phyloP scores from a whole-genome alignment of 2,329 filamentous ascomycete genomes.

The Didymella segeticola region DNA sequence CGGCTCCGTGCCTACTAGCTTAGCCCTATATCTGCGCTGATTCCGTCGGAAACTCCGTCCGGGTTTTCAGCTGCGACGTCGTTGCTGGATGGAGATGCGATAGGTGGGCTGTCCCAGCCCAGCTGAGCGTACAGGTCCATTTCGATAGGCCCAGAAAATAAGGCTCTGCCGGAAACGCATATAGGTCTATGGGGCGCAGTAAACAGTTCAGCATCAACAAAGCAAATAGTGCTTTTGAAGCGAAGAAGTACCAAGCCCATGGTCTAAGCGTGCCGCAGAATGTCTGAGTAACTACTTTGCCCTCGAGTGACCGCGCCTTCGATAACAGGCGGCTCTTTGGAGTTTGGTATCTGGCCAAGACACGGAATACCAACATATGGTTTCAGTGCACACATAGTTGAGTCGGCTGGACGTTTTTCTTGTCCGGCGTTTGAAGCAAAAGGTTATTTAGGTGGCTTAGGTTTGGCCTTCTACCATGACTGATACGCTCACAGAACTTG shows the following conservation, averaged over 20 bases:
- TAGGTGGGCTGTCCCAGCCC: background rate
- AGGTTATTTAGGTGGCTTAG: background rate
- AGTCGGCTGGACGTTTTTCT: background rate
- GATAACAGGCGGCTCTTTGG: background rate
- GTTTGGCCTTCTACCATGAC: background rate
- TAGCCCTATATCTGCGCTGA: constrained; percentile 1
- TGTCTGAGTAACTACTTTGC: background rate
- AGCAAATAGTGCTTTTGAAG: constrained; percentile 9
- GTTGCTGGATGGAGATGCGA: background rate
- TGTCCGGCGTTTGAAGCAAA: background rate
- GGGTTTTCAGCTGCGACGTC: background rate
- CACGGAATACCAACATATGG: background rate
- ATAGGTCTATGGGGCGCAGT: background rate
- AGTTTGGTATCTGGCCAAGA: background rate
- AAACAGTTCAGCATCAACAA: constrained; percentile 1
- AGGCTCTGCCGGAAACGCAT: background rate
- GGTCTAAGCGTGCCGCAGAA: background rate
- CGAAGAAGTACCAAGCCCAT: constrained; percentile 2
- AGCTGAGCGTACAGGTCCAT: background rate
- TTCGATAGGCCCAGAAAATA: background rate
- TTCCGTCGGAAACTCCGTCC: background rate
- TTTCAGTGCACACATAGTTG: background rate
- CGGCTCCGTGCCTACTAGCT: constrained; percentile 2
- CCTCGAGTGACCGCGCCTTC: background rate
- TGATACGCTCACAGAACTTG: background rate